Evolutionary conservation across 805 yeast genomes (phyloP), one percentile per base, ranked within the genome.

Genomic region (Yarrowia sp.): DNA sequence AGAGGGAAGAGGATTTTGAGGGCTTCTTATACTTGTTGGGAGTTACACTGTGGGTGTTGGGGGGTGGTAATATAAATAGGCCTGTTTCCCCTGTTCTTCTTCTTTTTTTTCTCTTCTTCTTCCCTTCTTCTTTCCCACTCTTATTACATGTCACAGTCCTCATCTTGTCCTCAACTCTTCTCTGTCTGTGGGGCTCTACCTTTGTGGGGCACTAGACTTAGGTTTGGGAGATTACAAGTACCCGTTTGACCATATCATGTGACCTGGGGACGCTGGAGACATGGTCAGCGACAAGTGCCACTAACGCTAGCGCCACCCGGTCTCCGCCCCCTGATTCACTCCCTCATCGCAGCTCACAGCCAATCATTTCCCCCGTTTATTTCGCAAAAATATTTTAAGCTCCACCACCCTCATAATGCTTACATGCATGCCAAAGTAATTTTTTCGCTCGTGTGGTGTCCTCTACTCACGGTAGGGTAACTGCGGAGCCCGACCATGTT

Each of bases 401-500:
- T 55, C 61, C 61, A 46, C 46, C n/a, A 20, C 9, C n/a, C 24
- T 24, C 61, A 38, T 24, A 5, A 50, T 15, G 42, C 43, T 2
- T 6, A 19, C 38, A 52, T 52, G 46, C 46, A 15, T 24, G 44
- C 34, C 19, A 39, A 39, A 24, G 10, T 24, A 10, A 24, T 52
- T 39, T 55, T 55, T 55, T 55, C 61, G 61, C 61, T 55, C 61
- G 61, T 55, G 61, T 55, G 61, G 61, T 55, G 61, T 55, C 61
- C 61, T 55, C 46, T 24, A 9, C 14, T n/a, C 17, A n/a, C n/a
- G 61, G 61, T 39, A 55, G 61, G 61, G 61, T 55, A 55, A 55
- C 20, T 24, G 15, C 14, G 55, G 19, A 10, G 6, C 24, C 6
- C 30, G 30, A 24, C 30, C 7, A 24, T 24, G 30, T 24, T 5